Conservation (phyloP, 225 moss, liverwort and hornwort genomes). For the Polytrichum commune region DNA sequence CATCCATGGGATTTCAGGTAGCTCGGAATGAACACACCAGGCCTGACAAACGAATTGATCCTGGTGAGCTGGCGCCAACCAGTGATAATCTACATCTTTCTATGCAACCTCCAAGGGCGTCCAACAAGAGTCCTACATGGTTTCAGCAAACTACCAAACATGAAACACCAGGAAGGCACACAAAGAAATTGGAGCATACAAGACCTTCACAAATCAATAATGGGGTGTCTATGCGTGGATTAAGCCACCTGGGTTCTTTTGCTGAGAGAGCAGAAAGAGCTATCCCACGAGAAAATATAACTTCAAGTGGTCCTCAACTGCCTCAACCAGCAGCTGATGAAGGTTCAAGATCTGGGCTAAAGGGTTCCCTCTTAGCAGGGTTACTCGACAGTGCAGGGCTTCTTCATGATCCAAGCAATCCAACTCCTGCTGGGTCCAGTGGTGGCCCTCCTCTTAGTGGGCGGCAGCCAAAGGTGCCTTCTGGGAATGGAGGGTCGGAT, state of each 20-base stretch:
- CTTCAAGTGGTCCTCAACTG: conserved; percentile 39
- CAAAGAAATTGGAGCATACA: conserved; percentile 37
- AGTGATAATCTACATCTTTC: conserved; percentile 79
- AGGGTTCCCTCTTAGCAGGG: conserved; percentile 60
- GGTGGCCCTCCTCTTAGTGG: conserved; percentile 52
- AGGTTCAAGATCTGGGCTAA: conserved; percentile 92
- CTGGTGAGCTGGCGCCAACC: conserved; percentile 39
- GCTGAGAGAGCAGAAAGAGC: conserved; percentile 69
- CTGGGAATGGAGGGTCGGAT: conserved; percentile 69
- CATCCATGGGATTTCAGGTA: conserved; percentile 35
- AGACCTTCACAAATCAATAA: conserved; percentile 49
- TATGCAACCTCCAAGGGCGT: conserved; percentile 92
- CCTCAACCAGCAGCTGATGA: conserved; percentile 82
- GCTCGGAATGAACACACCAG: conserved; percentile 62
- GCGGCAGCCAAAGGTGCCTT: conserved; percentile 61
- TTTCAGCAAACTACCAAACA: conserved; percentile 49
- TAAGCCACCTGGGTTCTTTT: conserved; percentile 65
- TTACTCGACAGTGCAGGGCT: conserved; percentile 17
- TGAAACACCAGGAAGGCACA: conserved; percentile 45
- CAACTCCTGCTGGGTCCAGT: conserved; percentile 58
- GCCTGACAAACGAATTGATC: conserved; percentile 62
- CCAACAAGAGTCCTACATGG: conserved; percentile 63
- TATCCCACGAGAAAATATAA: conserved; percentile 12
- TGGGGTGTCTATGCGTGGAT: conserved; percentile 49
- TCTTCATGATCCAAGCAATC: conserved; percentile 47